Percentiles rank a stretch among this genome's conserved stretches.
Evolutionary conservation across 495 filamentous ascomycete genomes (phyloP).

Genomic region (Trichoderma reesei): DNA sequence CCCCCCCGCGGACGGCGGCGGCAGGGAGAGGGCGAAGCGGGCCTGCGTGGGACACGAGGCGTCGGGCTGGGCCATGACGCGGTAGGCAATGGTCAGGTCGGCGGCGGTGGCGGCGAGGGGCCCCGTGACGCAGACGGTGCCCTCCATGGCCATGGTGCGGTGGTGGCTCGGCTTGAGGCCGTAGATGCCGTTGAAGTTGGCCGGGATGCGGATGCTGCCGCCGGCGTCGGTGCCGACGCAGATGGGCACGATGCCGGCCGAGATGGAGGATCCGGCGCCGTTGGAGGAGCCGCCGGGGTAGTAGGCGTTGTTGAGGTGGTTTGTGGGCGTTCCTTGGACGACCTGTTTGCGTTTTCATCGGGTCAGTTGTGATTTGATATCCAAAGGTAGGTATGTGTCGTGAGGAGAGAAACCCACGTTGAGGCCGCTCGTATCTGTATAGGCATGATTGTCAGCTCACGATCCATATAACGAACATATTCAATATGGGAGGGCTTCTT

Average conservation of each 20-base stretch:
- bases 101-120: constrained; percentile 69
- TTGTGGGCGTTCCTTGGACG: constrained; percentile 66
- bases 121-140: constrained; percentile 57
- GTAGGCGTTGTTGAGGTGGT: constrained; percentile 71
- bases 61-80: constrained; percentile 61
- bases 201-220: constrained; percentile 74
- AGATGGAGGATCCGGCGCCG: constrained; percentile 70
- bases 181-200: constrained; percentile 76
- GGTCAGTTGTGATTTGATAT: constrained; percentile 53
- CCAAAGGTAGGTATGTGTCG: not conserved
- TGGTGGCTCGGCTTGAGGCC: constrained; percentile 79
- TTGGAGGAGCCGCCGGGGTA: constrained; percentile 87
- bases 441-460: not conserved
- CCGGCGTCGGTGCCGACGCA: constrained; percentile 80
- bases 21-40: constrained; percentile 29
- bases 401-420: not conserved
- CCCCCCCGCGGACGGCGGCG: constrained; percentile 30
- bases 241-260: constrained; percentile 68
- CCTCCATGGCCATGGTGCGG: constrained; percentile 49
- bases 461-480: not conserved
- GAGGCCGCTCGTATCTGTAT: constrained; percentile 1
- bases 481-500: constrained; percentile 20
- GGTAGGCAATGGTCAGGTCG: constrained; percentile 77
- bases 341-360: constrained; percentile 56
- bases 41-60: constrained; percentile 34